Evolutionary conservation across 1,284 basidiomycete genomes (phyloP).

Genomic region (Rhodofomes roseus): DNA sequence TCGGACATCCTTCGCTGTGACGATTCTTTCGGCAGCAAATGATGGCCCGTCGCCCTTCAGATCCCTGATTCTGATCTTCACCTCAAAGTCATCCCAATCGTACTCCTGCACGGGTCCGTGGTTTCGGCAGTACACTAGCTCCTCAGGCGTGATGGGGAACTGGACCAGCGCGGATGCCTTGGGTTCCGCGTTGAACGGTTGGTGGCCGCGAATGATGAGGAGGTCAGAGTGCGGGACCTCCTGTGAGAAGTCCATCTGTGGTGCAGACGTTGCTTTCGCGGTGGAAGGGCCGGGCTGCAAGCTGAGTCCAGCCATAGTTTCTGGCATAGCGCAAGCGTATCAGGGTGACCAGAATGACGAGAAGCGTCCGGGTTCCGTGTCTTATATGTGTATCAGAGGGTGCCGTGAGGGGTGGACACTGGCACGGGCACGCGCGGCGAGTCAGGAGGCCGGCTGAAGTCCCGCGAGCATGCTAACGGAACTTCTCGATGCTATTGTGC

Average conservation of each 20-base stretch:
- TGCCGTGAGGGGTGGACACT: background rate
- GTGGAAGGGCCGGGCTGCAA: background rate
- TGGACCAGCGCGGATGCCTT: constrained; percentile 49
- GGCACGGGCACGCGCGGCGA: background rate
- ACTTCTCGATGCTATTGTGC: background rate
- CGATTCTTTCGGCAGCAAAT: constrained; percentile 29
- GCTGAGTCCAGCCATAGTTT: background rate
- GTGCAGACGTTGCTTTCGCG: constrained; percentile 20
- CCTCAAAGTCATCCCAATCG: constrained; percentile 39
- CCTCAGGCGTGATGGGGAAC: constrained; percentile 52
- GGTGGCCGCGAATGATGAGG: constrained; percentile 39
- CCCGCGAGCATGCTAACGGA: background rate
- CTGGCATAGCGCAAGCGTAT: background rate
- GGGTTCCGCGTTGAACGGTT: constrained; percentile 62
- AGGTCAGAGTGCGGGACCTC: constrained; percentile 38
- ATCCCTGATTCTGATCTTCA: constrained; percentile 28
- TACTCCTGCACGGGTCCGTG: constrained; percentile 56
- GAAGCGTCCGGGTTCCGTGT: no score
- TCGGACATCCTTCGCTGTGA: constrained; percentile 41
- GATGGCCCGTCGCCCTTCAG: constrained; percentile 16
- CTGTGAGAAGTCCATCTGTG: constrained; percentile 39
- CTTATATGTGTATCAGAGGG: no score
- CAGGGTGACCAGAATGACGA: no score
- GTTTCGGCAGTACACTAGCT: constrained; percentile 59
- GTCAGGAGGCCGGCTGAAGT: background rate